A percentile compares a stretch with the other conserved stretches of the same genome.
These are phyloP conservation scores for Gamarada debralockiae DNA, from an alignment of 495 filamentous ascomycete species.

Conservation along the genomic window DNA sequence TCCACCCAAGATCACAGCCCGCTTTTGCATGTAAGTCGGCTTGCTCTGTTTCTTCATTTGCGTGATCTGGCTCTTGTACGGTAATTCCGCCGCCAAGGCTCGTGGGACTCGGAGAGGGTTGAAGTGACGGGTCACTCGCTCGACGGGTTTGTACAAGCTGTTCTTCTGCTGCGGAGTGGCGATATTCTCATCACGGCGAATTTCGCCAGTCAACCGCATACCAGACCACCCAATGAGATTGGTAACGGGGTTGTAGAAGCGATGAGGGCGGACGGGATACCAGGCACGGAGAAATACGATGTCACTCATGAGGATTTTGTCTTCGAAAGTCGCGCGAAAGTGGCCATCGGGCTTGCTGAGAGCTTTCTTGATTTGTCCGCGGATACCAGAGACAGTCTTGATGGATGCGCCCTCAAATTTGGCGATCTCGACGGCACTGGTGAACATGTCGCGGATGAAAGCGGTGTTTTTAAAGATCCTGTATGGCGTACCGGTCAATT, in stretches of 20 bases:
- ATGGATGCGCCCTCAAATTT: constrained; percentile 97
- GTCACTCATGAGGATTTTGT: constrained; percentile 95
- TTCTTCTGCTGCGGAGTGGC: constrained; percentile 74
- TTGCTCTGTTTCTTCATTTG: constrained; percentile 74
- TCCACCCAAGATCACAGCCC: constrained; percentile 75
- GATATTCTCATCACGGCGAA: constrained; percentile 71
- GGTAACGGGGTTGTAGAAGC: constrained; percentile 95
- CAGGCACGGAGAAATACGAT: constrained; percentile 94
- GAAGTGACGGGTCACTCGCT: constrained; percentile 79
- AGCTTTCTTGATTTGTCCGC: constrained; percentile 94
- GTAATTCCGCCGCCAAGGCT: constrained; percentile 77
- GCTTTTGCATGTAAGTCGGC: constrained; percentile 89
- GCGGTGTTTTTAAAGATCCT: constrained; percentile 99
- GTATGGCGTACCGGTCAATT: constrained; percentile 84
- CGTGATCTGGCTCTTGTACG: constrained; percentile 88
- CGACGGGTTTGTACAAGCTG: constrained; percentile 77
- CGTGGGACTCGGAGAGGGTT: constrained; percentile 89
- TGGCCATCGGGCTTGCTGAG: constrained; percentile 88
- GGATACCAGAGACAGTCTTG: constrained; percentile 90
- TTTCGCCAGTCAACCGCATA: constrained; percentile 94
- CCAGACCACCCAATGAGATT: constrained; percentile 84
- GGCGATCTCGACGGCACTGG: constrained; percentile 82
- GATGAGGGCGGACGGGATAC: constrained; percentile 91
- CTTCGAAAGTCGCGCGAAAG: constrained; percentile 95
- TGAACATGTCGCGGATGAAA: constrained; percentile 99